Base-by-base conservation (phyloP, 306 rosid genomes). In the Vachellia pachyceras region DNA sequence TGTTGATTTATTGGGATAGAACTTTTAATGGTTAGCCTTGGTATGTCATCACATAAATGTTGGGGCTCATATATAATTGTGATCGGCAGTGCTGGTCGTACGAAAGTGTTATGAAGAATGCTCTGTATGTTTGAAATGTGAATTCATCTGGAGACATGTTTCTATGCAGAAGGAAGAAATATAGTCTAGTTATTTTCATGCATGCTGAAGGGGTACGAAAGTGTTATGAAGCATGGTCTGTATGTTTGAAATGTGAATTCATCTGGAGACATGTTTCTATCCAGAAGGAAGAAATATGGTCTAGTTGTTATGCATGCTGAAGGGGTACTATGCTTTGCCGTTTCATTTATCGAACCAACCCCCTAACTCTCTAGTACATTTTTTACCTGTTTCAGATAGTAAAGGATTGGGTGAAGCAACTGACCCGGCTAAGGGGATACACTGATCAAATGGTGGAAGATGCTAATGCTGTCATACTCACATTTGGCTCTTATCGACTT, bases 391-490 rank as follows among this genome's bases (percentile, higher is more conserved):
- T 76, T 60, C 90, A 95, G 99, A 83, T 91, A 66, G 94, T 93
- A 23, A 93, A 86, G 83, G 83, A 55, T 77, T 95, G 99, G 99
- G 99, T 93, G 83, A 93, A 91, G 89, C 87, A 83, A 41, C 83
- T 93, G 64, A 95, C 97, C 0, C 90, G 84, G 73, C 58, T 78
- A 47, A 89, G 90, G 73, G 97, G 99, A 82, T 95, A 95, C 86
- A 88, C 94, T 2, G 99, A 91, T 84, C 99, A 90, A 85, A 95
- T 93, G 99, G 97, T 90, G 80, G 93, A 93, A 88, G 94, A 91
- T 20, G 97, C 97, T 66, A 95, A 95, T 90, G 97, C 97, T 60
- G 78, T 86, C 46, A 91, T 95, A 13, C 22, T 84, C 25, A 84
- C 87, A 55, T 80, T 77, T 82, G 90, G 90, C 75, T 69, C 87